Evolutionary conservation across 306 rosid genomes (phyloP), one percentile per base, ranked within the genome.

Genomic region (Trifolium dubium): DNA sequence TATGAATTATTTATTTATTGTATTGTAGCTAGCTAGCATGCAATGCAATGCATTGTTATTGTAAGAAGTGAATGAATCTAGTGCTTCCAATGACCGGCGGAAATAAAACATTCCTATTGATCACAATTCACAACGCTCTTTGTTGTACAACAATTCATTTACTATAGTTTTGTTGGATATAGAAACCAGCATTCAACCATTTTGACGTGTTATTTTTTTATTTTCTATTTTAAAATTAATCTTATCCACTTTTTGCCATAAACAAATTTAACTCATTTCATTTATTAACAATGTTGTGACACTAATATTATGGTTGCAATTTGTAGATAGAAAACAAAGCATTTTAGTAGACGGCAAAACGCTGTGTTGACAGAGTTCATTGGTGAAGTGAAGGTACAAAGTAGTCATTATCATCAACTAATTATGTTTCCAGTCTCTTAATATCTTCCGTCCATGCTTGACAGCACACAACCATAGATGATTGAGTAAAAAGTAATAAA

Each of bases 1-100:
- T 23, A 12, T 44, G 15, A 67, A 10, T 31, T 60, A 60, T 60
- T 31, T 60, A 31, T 1, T 31, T 23, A 23, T 23, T 23, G 23
- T 23, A 23, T 23, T 23, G 1, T 23, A 23, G 23, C 23, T 23
- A 23, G 23, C 11, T 15, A n/a, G 13, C 9, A 53, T 64, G 50
- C 69, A 41, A 49, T n/a, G n/a, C 68, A 40, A 39, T 64, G 79
- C 81, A 54, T 46, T 56, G 69, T 10, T 23, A 54, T 10, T 54
- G 50, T 44, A 43, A 43, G 14, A 43, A 43, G 49, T 43, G 47
- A 43, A 35, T 35, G 8, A 5, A 35, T 35, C 54, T 47, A 47
- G 54, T 49, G 54, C 19, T 10, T 51, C 29, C 3, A 53, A 8
- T 53, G 6, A 53, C 13, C 32, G 60, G 60, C 60, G 19, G 11